Evolutionary conservation across 2,329 filamentous ascomycete genomes (phyloP), one percentile per base, ranked within the genome.

Genomic region (Pseudogymnoascus sp.): DNA sequence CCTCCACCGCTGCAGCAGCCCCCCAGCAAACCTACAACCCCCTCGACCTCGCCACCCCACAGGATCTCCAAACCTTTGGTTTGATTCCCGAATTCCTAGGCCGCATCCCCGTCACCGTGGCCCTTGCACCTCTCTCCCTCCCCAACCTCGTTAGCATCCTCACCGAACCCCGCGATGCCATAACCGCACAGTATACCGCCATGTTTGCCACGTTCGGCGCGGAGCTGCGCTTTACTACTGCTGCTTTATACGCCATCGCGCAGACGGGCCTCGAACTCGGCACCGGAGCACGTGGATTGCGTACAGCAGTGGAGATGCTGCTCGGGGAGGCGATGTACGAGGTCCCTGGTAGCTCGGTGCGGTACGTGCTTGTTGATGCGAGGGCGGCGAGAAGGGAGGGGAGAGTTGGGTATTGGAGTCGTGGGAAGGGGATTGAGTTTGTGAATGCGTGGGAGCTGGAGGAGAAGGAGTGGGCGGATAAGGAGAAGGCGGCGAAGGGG

Each of bases 21-120:
- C 47, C 47, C 9, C 21, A 50, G 59, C 35, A 60, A 57, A 36
- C 58, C 31, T 80, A 11, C 77, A 67, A 67, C 21, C 58, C 80
- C 10, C 78, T 94, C 1, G 89, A 93, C 66, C 81, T 94, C 21
- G 82, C 89, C 26, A 88, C 85, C 3, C 88, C 90, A 1, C 79
- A 83, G 9, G 89, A 96, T 68, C 78, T 96, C 1, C 90, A 95
- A 73, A 83, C 81, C 44, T 97, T 92, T 70, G 93, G 92, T 11
- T 90, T 97, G 71, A 97, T 97, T 60, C 92, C 92, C 0, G 92
- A 97, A 75, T 80, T 97, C n/a, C 88, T 97, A 60, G 94, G 94
- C n/a, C 89, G 94, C 15, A 85, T 99, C 57, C 93, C 96, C 60
- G 90, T 96, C 63, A 88, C 92, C 58, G 92, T 91, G 64, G 90